Percentiles rank a stretch among this genome's conserved stretches.
These are phyloP conservation scores for Umbilicaria muhlenbergii DNA, from an alignment of 495 filamentous ascomycete genomes.

Conservation along the genomic window DNA sequence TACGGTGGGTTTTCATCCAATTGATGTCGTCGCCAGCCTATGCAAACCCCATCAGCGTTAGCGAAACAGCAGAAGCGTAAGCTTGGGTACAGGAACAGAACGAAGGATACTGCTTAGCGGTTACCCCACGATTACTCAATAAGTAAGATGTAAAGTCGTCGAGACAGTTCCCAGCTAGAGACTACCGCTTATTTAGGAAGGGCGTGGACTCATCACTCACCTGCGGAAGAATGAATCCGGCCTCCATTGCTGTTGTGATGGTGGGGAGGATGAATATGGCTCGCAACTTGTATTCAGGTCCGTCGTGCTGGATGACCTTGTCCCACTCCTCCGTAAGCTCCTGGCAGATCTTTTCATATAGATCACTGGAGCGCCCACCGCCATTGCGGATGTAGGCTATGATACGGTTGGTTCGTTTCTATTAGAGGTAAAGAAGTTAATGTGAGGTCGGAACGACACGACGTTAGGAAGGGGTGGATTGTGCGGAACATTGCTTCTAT, in stretches of 20 bases:
- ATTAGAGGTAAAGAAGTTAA: neutral
- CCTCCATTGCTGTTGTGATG: conserved; percentile 15
- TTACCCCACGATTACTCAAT: neutral
- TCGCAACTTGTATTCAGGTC: conserved; percentile 6
- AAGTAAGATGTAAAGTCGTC: neutral
- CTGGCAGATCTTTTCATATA: conserved; percentile 11
- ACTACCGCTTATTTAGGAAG: too few species aligned
- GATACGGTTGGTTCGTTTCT: conserved; percentile 12
- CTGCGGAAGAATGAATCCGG: conserved; percentile 13
- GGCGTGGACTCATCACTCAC: conserved; percentile 2
- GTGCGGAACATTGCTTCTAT: too few species aligned
- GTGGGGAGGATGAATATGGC: conserved; percentile 15
- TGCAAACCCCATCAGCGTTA: neutral
- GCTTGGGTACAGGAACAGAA: neutral
- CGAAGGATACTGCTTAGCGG: too few species aligned
- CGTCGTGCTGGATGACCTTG: conserved; percentile 2
- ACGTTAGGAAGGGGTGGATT: too few species aligned
- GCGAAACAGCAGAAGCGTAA: neutral
- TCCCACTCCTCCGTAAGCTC: conserved; percentile 10
- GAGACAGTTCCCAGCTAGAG: neutral
- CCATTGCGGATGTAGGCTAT: conserved; percentile 14
- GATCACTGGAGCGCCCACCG: conserved; percentile 6
- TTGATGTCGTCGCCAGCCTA: conserved; percentile 12
- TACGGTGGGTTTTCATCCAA: conserved; percentile 10
- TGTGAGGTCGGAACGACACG: too few species aligned